A percentile compares a stretch with the other conserved stretches of the same genome.
Evolutionary conservation across 176 grass and related monocot genomes (phyloP).

Genomic region (Urochloa ruziziensis): DNA sequence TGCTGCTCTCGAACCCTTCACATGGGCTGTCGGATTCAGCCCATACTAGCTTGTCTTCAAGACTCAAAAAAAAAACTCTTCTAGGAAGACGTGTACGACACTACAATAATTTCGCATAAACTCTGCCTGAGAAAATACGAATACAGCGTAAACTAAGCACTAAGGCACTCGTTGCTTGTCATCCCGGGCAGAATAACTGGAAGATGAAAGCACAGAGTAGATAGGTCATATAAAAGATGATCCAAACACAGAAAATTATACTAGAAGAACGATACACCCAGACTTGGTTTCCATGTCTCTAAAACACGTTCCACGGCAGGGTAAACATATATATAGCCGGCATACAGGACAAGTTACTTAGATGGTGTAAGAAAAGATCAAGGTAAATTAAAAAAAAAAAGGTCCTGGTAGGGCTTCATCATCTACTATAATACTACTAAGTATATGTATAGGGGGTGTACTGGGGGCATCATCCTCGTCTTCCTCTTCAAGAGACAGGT

Average conservation of each 20-base stretch:
- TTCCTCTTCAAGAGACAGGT: not conserved
- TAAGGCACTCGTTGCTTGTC: no score
- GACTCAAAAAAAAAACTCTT: not conserved
- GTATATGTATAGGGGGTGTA: conserved; percentile 31
- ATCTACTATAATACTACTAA: conserved; percentile 20
- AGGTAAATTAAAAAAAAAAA: not conserved
- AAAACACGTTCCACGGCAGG: conserved; percentile 13
- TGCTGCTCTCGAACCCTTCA: no score
- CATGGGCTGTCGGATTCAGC: not conserved
- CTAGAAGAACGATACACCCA: not conserved
- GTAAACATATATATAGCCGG: conserved; percentile 32
- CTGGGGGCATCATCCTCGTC: conserved; percentile 3
- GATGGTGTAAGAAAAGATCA: conserved; percentile 2
- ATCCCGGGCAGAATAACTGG: no score
- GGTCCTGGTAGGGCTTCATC: conserved; percentile 27
- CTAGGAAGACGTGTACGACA: not conserved
- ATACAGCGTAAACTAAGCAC: no score
- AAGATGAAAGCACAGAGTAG: no score
- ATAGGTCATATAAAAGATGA: not conserved
- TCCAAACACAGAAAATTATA: not conserved
- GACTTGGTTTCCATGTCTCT: not conserved
- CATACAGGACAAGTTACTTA: conserved; percentile 15
- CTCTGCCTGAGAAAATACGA: no score
- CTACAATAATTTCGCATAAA: no score
- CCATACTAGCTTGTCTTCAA: not conserved